Evolutionary conservation across 352 stramenopile species (phyloP), one percentile per base, ranked within the genome.

Genomic region (Globisporangium paddicum): DNA sequence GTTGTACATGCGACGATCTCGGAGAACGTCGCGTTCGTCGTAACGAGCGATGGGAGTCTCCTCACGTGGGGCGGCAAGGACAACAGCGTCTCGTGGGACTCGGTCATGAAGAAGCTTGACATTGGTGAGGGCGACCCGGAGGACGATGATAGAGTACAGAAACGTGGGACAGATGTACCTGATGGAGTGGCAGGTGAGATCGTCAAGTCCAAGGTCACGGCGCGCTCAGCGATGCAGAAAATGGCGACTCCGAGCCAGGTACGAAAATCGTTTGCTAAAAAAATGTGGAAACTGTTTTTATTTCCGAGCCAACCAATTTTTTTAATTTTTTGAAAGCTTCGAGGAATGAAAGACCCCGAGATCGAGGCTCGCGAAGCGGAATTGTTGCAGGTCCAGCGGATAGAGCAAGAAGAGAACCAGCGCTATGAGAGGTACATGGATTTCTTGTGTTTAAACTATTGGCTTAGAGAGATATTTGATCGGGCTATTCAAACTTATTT

Each of bases 11-110:
- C 79, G 7, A 66, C 86, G 2, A 71, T 97, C 6, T 80, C 77
- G 26, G 88, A 98, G 42, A 96, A 86, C 46, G 70, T 96, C 25
- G 90, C 93, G 23, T 90, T 97, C 50, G 88, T 77, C 0, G 75
- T 97, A 18, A 96, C 89, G 16, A 77, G 86, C 44, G 71, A 72
- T 0, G 87, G 90, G 0, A 79, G 79, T 45, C 73, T 98, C n/a
- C 95, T 93, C 56, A 86, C 78, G 26, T 98, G 93, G 92, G 94
- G 94, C 37, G 88, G 89, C 19, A 86, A 80, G 48, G 65, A 77
- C 47, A 83, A 67, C 30, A 69, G 50, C 23, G 32, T 25, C 14
- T 46, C 66, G 13, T 88, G 76, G 75, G 52, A 80, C 44, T 41
- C 45, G 70, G 80, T 60, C 59, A 49, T 18, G 63, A 81, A 49